phyloP scores from a whole-genome alignment of 2,329 filamentous ascomycete genomes.

The Calonectria ilicicola region DNA sequence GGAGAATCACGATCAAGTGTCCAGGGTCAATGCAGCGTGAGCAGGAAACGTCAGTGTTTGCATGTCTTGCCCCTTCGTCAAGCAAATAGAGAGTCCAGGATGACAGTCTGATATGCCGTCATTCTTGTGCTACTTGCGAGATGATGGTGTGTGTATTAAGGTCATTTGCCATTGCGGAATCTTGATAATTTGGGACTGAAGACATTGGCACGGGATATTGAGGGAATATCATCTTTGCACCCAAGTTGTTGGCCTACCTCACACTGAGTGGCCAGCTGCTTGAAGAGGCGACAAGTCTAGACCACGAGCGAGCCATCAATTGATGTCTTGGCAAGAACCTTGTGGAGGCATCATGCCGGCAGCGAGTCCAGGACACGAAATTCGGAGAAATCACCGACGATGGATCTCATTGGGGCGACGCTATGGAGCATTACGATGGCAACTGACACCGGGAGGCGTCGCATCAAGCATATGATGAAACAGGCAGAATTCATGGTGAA shows the following conservation, averaged over 20 bases:
- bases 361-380: constrained; percentile 3
- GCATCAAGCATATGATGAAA: background rate
- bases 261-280: background rate
- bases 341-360: constrained; percentile 13
- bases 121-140: background rate
- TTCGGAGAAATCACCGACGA: background rate
- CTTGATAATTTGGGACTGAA: background rate
- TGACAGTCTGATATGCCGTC: background rate
- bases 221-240: background rate
- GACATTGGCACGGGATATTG: background rate
- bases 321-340: background rate
- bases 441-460: background rate
- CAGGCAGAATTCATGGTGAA: background rate
- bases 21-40: constrained; percentile 11
- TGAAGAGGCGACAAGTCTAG: background rate
- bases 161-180: background rate
- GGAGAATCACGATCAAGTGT: constrained; percentile 26
- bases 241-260: background rate
- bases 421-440: background rate
- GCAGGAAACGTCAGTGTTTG: background rate
- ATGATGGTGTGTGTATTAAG: no score
- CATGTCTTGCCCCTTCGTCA: background rate
- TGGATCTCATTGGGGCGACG: background rate
- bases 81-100: background rate
- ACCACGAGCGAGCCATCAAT: constrained; percentile 1